Conservation (phyloP, 805 yeast species). For the Candida nonsorbophila region DNA sequence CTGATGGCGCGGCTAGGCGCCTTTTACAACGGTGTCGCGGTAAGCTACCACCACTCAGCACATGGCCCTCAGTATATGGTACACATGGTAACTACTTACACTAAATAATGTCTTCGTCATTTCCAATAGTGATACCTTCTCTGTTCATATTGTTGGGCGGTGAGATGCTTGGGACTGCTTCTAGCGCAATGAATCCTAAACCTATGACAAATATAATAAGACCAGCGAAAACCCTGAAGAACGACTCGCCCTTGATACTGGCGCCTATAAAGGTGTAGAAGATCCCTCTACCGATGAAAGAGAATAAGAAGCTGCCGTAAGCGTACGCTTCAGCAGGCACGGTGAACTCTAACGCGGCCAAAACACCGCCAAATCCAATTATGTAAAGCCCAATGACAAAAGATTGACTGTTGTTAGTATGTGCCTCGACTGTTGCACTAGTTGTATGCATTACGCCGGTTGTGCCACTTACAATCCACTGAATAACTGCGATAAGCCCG, state of each 20-base stretch:
- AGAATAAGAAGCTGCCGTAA: constrained; percentile 63
- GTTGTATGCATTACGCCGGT: neutral
- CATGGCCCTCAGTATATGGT: too few relatives aligned
- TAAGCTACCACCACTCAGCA: too few relatives aligned
- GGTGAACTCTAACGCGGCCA: constrained; percentile 45
- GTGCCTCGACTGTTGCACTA: neutral
- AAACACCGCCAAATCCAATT: constrained; percentile 47
- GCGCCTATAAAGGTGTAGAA: constrained; percentile 37
- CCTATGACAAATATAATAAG: constrained; percentile 59
- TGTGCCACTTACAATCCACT: constrained; percentile 39
- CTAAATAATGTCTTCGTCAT: constrained; percentile 36
- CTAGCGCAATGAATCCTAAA: constrained; percentile 52
- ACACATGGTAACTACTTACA: too few relatives aligned
- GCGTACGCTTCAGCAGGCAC: constrained; percentile 58
- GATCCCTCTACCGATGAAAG: constrained; percentile 71
- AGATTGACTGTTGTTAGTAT: constrained; percentile 8
- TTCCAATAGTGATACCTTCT: constrained; percentile 34
- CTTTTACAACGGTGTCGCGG: too few relatives aligned
- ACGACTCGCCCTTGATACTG: constrained; percentile 43
- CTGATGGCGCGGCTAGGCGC: too few relatives aligned
- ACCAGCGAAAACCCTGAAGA: constrained; percentile 55
- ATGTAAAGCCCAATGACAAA: constrained; percentile 59
- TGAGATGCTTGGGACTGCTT: constrained; percentile 67
- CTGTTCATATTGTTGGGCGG: constrained; percentile 78
- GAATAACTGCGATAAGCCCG: constrained; percentile 47